Conservation (phyloP, 2,329 filamentous ascomycete genomes). For the Diplocarpon mali region DNA sequence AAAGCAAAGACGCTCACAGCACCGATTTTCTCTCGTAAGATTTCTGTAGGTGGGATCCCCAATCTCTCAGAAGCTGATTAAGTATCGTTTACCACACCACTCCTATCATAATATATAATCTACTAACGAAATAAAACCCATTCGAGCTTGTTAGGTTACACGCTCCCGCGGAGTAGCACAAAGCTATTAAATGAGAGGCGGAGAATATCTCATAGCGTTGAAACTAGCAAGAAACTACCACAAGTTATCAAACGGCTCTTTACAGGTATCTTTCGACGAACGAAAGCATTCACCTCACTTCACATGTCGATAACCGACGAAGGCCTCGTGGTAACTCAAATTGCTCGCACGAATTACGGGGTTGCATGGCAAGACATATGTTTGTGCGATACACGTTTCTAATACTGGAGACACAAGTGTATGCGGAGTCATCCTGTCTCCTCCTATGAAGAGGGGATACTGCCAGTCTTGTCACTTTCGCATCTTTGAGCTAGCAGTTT, state of each 20-base stretch:
- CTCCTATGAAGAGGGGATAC: too few species aligned
- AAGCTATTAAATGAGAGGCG: too few species aligned
- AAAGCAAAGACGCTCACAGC: too few species aligned
- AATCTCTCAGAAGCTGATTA: too few species aligned
- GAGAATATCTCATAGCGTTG: too few species aligned
- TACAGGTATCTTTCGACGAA: not conserved
- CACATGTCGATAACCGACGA: constrained; percentile 3
- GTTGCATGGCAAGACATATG: constrained; percentile 1
- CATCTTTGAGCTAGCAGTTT: not conserved
- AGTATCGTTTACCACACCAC: not conserved
- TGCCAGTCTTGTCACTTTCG: too few species aligned
- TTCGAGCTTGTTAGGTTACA: not conserved
- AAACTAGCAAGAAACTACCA: not conserved
- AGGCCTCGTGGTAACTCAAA: not conserved
- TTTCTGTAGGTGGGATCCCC: too few species aligned
- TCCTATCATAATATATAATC: not conserved
- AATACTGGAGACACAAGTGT: too few species aligned
- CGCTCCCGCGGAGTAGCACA: constrained; percentile 1
- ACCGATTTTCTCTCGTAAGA: too few species aligned
- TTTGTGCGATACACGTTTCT: not conserved
- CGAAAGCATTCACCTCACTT: not conserved
- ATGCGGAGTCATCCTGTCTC: too few species aligned
- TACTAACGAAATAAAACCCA: not conserved
- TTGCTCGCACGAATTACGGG: not conserved
- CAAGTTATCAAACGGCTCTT: not conserved